Base-by-base conservation (phyloP, 2,329 filamentous ascomycete genomes). In the Exophiala oligosperma region DNA sequence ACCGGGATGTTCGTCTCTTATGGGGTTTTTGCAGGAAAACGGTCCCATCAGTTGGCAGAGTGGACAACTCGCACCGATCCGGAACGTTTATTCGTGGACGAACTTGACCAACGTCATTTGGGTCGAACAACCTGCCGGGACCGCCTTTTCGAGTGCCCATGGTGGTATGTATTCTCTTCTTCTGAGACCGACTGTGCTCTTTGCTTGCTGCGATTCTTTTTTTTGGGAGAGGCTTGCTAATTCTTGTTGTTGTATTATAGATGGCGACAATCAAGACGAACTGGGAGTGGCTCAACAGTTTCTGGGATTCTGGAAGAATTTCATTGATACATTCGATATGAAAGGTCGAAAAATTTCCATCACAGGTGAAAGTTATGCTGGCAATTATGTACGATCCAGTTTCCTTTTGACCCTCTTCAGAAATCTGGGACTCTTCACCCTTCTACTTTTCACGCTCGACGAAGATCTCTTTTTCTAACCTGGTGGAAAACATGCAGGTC, bases 21-120 rank as follows among this genome's bases (percentile, higher is more conserved):
- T 85, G 62, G 88, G 87, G 8, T 76, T 92, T 1, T 70, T 92
- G 6, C 87, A 90, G 49, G 89, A 92, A 66, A 92, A 91, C 66
- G 89, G 90, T 0, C 87, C 89, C 0, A 87, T 90, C 66, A 56
- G 81, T 4, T 90, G 87, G 86, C 82, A 88, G 68, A 79, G 84
- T 9, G 90, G 90, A 29, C 92, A 87, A 0, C 81, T 79, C 51
- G 78, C 79, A 21, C 88, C 88, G 0, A 78, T 85, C 0, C 74
- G 77, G 46, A 92, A 92, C 68, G 79, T 82, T 0, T 91, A 87
- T 74, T 81, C 81, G n/a, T 92, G 88, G 88, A 82, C 83, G 58
- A 67, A 74, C 52, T 56, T 76, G 28, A 77, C 75, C 2, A 77
- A 77, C 58, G 67, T 77, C 11, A 68, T 60, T n/a, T 60, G 52